A percentile compares a stretch with the other conserved stretches of the same genome.
phyloP scores from a whole-genome alignment of 2,329 filamentous ascomycete genomes.

The Lasiodiplodia citricola region DNA sequence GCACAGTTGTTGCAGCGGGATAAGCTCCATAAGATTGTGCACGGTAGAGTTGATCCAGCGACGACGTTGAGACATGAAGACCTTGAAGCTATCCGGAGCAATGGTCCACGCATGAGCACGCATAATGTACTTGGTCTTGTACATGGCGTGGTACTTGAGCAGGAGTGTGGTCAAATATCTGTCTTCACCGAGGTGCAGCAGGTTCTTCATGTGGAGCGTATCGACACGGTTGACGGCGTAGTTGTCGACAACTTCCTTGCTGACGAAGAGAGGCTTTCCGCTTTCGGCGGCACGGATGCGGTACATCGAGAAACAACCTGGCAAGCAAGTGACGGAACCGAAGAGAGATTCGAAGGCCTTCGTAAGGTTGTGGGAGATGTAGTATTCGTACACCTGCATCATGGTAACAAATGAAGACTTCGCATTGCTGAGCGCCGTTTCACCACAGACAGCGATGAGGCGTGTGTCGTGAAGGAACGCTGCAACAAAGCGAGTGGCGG shows the following conservation, averaged over 20 bases:
- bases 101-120: slow-evolving; percentile 95
- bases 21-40: slow-evolving; percentile 95
- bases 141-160: slow-evolving; percentile 88
- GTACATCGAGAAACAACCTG: slow-evolving; percentile 99
- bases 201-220: slow-evolving; percentile 98
- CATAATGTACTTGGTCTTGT: slow-evolving; percentile 98
- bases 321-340: slow-evolving; percentile 94
- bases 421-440: slow-evolving; percentile 90
- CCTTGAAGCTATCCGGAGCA: slow-evolving; percentile 88
- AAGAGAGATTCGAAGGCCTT: slow-evolving; percentile 98
- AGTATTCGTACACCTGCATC: slow-evolving; percentile 99
- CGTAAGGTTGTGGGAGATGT: slow-evolving; percentile 94
- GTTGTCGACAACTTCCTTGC: slow-evolving; percentile 83
- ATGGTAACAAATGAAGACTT: slow-evolving; percentile 95
- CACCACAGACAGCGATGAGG: slow-evolving; percentile 92
- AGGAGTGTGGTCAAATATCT: slow-evolving; percentile 94
- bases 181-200: slow-evolving; percentile 96
- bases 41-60: slow-evolving; percentile 99
- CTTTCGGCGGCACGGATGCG: slow-evolving; percentile 92
- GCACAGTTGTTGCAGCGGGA: slow-evolving; percentile 90
- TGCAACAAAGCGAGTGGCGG: slow-evolving; percentile 89
- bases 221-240: slow-evolving; percentile 96
- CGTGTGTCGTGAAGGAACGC: slow-evolving; percentile 90
- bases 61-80: slow-evolving; percentile 97
- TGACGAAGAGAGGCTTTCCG: slow-evolving; percentile 95